These are phyloP conservation scores for Scheffersomyces amazonensis DNA, from an alignment of 805 yeast genomes.

Conservation along the genomic window DNA sequence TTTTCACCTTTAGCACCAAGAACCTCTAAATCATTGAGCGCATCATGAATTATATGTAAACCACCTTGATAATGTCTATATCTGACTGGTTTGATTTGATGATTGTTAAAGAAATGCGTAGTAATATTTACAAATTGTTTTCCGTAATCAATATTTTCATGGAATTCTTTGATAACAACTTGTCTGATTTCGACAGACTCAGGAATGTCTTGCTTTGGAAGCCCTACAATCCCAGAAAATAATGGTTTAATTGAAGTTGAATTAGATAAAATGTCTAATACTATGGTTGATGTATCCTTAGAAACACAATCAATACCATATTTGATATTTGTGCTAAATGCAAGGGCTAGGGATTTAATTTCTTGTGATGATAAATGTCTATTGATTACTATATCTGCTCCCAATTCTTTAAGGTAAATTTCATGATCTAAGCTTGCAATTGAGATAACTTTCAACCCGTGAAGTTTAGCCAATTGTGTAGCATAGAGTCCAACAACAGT, in stretches of 20 bases:
- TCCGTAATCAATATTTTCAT: conserved; percentile 41
- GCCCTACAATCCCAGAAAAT: conserved; percentile 39
- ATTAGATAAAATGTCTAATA: conserved; percentile 23
- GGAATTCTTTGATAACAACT: conserved; percentile 40
- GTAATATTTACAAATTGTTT: conserved; percentile 30
- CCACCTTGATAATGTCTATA: conserved; percentile 34
- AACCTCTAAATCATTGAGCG: conserved; percentile 35
- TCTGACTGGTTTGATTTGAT: conserved; percentile 29
- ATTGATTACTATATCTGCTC: conserved; percentile 33
- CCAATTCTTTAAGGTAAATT: conserved; percentile 17
- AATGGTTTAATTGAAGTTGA: conserved; percentile 7
- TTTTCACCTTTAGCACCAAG: conserved; percentile 44
- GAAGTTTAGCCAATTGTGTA: conserved; percentile 39
- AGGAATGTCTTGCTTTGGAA: conserved; percentile 18
- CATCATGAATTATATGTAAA: conserved; percentile 26
- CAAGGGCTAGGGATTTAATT: conserved; percentile 11
- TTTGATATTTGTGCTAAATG: neutral
- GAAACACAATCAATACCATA: conserved; percentile 46
- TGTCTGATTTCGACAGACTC: conserved; percentile 23
- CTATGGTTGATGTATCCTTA: conserved; percentile 31
- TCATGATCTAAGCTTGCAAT: conserved; percentile 18
- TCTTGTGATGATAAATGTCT: conserved; percentile 22
- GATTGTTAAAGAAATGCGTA: conserved; percentile 22
- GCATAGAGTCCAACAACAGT: conserved; percentile 45
- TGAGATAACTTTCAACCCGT: conserved; percentile 35